These are phyloP conservation scores for Phytophthora niederhauseri DNA, from an alignment of 352 stramenopile genomes.

Conservation along the genomic window DNA sequence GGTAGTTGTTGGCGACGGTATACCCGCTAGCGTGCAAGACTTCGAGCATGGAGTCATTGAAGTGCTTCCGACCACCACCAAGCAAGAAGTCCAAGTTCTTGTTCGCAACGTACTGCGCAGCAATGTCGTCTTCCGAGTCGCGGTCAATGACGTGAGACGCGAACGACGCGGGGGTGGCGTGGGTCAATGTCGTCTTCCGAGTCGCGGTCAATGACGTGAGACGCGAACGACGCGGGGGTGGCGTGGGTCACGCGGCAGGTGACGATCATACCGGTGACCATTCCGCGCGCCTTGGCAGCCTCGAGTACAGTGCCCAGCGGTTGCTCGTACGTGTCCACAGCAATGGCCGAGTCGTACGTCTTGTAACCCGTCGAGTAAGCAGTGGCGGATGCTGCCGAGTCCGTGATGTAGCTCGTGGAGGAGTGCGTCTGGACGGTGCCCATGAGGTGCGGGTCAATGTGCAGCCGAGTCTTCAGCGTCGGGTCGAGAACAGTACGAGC, in stretches of 20 bases:
- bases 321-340: conserved; percentile 60
- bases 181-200: conserved; percentile 61
- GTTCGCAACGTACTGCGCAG: conserved; percentile 65
- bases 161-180: conserved; percentile 64
- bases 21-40: conserved; percentile 54
- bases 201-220: conserved; percentile 60
- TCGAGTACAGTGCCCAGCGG: conserved; percentile 68
- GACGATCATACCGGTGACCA: conserved; percentile 75
- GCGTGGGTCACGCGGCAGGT: conserved; percentile 62
- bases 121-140: conserved; percentile 61
- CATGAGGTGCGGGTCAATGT: conserved; percentile 64
- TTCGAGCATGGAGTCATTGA: conserved; percentile 53
- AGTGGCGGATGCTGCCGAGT: conserved; percentile 59
- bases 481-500: conserved; percentile 64
- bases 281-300: conserved; percentile 61
- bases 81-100: conserved; percentile 74
- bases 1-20: conserved; percentile 59
- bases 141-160: conserved; percentile 60
- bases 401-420: conserved; percentile 71
- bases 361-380: conserved; percentile 71
- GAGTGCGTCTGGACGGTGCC: conserved; percentile 67
- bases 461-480: conserved; percentile 54
- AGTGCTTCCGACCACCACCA: conserved; percentile 56
- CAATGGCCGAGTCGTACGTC: conserved; percentile 66
- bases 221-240: conserved; percentile 58